Evolutionary conservation across 495 filamentous ascomycete species (phyloP), one percentile per base, ranked within the genome.

Genomic region (Evansstolkia leycettana): DNA sequence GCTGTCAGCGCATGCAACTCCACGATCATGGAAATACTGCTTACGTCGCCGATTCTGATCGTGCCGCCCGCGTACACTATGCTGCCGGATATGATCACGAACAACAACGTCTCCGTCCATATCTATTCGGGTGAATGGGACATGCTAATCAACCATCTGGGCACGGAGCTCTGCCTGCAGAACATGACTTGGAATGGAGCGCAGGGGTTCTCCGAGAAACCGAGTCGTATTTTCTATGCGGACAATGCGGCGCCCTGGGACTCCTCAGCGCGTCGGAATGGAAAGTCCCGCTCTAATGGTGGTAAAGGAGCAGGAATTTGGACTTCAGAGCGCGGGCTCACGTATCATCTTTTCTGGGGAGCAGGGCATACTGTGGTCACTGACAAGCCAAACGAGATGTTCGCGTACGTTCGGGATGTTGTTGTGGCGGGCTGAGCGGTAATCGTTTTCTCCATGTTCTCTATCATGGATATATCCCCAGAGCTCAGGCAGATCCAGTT

Each of bases 71-170:
- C 47, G 8, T 62, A 64, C 38, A 18, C 19, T 5, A 34, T 67
- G 13, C 45, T 64, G 13, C 61, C 58, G 1, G 30, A 30, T 6
- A 39, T 65, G 28, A 33, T 65, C 14, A 61, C 48, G 0, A 34
- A 40, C 8, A 36, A 59, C 30, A 64, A 58, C 11, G 34, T 63
- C 38, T 47, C 50, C 9, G 42, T 65, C 9, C 57, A 64, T 36
- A 28, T 65, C 24, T 65, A 59, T 34, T 50, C 48, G 16, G 62
- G 62, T 12, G 54, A 64, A 26, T 43, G 51, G 45, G 62, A 65
- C 40, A 50, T 64, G 48, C 28, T 64, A 20, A 39, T 62, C 38
- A 65, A 63, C 26, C 57, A 64, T 41, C 32, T 57, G 17, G 64
- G 62, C 6, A 46, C 42, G 4, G 52, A 64, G 28, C 37, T 64